Evolutionary conservation across 1,139 yeast species (phyloP).

Genomic region (Blastobotrys apis): DNA sequence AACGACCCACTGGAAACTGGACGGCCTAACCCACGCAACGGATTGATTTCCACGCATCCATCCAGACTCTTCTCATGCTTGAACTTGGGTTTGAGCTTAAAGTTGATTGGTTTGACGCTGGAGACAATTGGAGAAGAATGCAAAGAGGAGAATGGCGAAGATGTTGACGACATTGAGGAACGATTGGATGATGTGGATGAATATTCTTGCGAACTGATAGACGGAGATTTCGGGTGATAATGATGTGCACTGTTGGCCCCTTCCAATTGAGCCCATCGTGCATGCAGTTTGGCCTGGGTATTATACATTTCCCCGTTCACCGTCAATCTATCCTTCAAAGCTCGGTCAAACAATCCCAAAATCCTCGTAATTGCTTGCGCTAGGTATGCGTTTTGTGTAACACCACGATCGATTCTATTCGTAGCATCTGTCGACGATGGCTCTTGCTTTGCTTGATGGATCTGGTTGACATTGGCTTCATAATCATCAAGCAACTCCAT

Average conservation of each 20-base stretch:
- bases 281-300: conserved; percentile 20
- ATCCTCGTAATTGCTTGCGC: conserved; percentile 21
- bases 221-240: conserved; percentile 5
- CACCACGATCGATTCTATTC: conserved; percentile 17
- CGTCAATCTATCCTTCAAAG: conserved; percentile 22
- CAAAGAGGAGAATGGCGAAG: conserved; percentile 12
- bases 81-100: conserved; percentile 1
- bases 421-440: neutral
- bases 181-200: conserved; percentile 7
- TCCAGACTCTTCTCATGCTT: conserved; percentile 3
- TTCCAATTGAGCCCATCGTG: conserved; percentile 19
- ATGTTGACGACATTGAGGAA: conserved; percentile 8
- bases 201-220: neutral
- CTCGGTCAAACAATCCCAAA: conserved; percentile 23
- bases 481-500: conserved; percentile 23
- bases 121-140: conserved; percentile 11
- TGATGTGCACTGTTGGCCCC: neutral
- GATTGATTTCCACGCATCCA: conserved; percentile 10
- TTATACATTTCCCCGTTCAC: conserved; percentile 21
- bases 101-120: conserved; percentile 6
- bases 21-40: conserved; percentile 9
- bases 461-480: conserved; percentile 18
- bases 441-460: conserved; percentile 12
- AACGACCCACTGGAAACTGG: too few relatives aligned
- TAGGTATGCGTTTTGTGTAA: conserved; percentile 22